Base-by-base conservation (phyloP, 768 basidiomycete genomes). In the Termitomyces sp. region DNA sequence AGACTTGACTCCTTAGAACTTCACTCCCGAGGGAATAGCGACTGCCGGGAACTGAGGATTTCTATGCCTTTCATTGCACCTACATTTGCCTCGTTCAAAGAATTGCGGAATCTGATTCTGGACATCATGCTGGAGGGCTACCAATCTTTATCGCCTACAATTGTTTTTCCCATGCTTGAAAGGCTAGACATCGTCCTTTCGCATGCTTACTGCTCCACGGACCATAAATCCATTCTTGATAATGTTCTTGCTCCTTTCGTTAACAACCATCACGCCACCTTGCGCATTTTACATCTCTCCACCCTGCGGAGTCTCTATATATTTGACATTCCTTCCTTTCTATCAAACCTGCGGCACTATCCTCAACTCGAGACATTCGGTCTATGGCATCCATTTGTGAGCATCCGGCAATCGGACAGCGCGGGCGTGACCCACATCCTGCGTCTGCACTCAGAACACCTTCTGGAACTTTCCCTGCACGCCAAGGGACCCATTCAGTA, bases 241-340 rank as follows among this genome's bases (percentile, higher is more conserved):
- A 56, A 65, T 15, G 59, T 57, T 1, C 47, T 72, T 14, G 50
- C 66, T 29, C 71, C 70, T 17, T 72, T 72, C 56, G 59, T 74
- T 31, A 68, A 69, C 51, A 63, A 63, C 25, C 70, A 72, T 42
- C 53, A 57, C 29, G 11, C 17, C 4, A 67, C 63, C 9, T 57
- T 72, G 29, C 56, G 59, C 12, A 63, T 65, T 1, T 32, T 64
- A 43, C 47, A 59, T 20, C 53, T 65, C 14, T 56, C 50, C 12
- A 60, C 57, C 31, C 34, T 52, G 10, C 40, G 14, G 29, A 55
- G 43, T 20, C 34, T 56, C 36, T 37, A 71, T 29, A 56, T 63
- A 43, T 60, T 61, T 12, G 64, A 67, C 46, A 53, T 68, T 17
- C 65, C 66, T 1, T 42, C 65, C 6, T 59, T 72, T 17, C 46